phyloP scores from a whole-genome alignment of 140 eudicot species.

The Cichorium intybus region DNA sequence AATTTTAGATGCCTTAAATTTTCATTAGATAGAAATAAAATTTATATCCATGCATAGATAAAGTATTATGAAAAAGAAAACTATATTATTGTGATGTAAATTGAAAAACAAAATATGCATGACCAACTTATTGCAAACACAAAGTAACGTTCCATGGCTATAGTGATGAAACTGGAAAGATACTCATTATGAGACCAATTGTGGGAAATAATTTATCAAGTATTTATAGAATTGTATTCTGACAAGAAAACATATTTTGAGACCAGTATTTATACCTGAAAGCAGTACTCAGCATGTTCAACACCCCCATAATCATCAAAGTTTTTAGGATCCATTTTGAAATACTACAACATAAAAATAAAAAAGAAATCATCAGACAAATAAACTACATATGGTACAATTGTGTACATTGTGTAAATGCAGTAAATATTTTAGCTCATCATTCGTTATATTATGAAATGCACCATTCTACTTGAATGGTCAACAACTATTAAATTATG shows the following conservation, averaged over 20 bases:
- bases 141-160: neutral
- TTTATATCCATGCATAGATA: neutral
- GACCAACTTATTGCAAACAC: neutral
- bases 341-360: conserved; percentile 51
- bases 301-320: conserved; percentile 73
- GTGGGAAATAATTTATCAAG: neutral
- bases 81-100: neutral
- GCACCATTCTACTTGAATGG: neutral
- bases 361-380: conserved; percentile 7
- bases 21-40: neutral
- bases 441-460: neutral
- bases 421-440: neutral
- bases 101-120: neutral
- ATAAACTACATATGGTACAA: conserved; percentile 3
- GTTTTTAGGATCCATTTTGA: conserved; percentile 82
- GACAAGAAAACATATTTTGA: conserved; percentile 9
- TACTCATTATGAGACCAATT: neutral
- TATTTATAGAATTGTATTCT: neutral
- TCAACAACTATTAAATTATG: conserved; percentile 11
- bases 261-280: conserved; percentile 62
- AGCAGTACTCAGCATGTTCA: conserved; percentile 88
- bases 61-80: no score
- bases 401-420: neutral
- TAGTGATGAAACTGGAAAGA: neutral
- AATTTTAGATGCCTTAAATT: conserved; percentile 18